Evolutionary conservation across 176 grass and related monocot genomes (phyloP), one percentile per base, ranked within the genome.

Genomic region (Rhynchospora pubera): DNA sequence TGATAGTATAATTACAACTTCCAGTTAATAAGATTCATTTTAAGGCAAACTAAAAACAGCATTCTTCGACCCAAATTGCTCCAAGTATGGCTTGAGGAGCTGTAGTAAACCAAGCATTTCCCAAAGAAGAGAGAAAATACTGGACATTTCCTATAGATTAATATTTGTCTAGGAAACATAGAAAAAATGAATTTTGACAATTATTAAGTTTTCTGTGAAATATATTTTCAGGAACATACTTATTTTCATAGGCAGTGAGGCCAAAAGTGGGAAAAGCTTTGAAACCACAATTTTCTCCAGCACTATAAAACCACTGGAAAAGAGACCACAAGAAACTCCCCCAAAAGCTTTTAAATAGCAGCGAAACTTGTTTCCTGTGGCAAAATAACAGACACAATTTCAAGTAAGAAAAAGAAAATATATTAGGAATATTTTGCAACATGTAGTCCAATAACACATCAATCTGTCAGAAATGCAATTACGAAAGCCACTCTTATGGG

Each of bases 301-400:
- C 87, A 47, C 70, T 52, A 39, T 83, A 94, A 82, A 94, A 88
- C 90, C 90, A 94, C 47, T 90, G 78, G 84, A 88, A 91, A 16
- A 90, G 13, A 4, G 84, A 67, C 90, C 84, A 94, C 18, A 81
- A 34, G 10, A 94, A 62, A 42, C 80, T 85, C 28, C 82, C 87
- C 9, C n/a, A 51, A 63, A 94, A 94, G 28, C 83, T 84, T 79
- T 90, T 91, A 65, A 86, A 75, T 47, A 94, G 24, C 9, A 79
- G 18, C 0, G 81, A 75, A 9, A 91, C 81, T 65, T 91, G 90
- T 82, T 91, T 82, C 26, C 89, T 97, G 77, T 34, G 58, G 47
- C n/a, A 51, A 52, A 57, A 61, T 60, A 79, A 82, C 50, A 75
- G 22, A 82, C 32, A 5, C 23, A 74, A 28, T 74, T 74, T 51